These are phyloP conservation scores for Gillenia trifoliata DNA, from an alignment of 306 rosid genomes.

Conservation along the genomic window DNA sequence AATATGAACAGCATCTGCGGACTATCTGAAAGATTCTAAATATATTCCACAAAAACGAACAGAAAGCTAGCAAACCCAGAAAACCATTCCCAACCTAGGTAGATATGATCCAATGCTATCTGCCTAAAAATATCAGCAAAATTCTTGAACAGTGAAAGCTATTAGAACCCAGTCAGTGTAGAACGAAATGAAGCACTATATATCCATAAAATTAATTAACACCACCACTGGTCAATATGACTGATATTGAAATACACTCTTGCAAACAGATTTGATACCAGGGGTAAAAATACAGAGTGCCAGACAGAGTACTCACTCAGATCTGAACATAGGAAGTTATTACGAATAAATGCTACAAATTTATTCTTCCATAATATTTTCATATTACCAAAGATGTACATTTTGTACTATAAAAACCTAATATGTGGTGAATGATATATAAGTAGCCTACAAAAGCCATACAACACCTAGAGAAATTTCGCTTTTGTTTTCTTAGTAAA, in stretches of 20 bases:
- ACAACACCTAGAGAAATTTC: slow-evolving; percentile 6
- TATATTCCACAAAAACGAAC: not conserved
- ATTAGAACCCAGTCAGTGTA: not conserved
- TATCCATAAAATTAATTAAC: not conserved
- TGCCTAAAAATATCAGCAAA: not conserved
- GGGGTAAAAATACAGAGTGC: not conserved
- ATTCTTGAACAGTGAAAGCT: not conserved
- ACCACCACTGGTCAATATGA: not conserved
- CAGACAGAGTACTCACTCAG: not conserved
- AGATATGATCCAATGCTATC: not conserved
- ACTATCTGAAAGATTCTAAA: slow-evolving; percentile 1
- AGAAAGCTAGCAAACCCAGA: not conserved
- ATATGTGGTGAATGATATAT: not conserved
- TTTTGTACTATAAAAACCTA: not conserved
- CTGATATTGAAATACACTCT: too few relatives aligned
- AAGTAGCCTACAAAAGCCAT: not conserved
- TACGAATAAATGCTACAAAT: not conserved
- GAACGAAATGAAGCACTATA: not conserved
- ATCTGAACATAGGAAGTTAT: not conserved
- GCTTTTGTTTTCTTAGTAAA: not conserved
- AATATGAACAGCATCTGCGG: not conserved
- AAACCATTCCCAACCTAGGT: not conserved
- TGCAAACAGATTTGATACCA: not conserved
- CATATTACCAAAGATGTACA: not conserved
- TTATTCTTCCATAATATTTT: not conserved